These are phyloP conservation scores for Magnolia changhungtana DNA, from an alignment of 164 flowering plant species.

Conservation along the genomic window DNA sequence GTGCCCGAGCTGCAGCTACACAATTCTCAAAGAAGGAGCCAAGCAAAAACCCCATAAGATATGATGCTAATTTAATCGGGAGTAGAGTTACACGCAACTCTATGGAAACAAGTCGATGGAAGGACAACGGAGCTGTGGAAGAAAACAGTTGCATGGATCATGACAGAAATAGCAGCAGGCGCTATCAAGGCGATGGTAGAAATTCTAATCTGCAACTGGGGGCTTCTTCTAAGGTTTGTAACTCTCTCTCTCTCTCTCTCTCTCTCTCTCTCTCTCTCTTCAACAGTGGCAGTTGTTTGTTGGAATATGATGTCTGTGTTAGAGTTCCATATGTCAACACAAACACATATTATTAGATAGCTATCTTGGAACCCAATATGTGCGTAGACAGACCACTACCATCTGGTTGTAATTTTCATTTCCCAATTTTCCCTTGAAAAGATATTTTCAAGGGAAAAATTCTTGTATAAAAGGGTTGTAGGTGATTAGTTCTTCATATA, in stretches of 20 bases:
- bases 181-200: background rate
- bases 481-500: background rate
- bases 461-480: background rate
- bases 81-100: slow-evolving; percentile 2
- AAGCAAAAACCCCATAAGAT: background rate
- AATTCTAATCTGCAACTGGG: slow-evolving; percentile 7
- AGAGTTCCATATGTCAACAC: no score
- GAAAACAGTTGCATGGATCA: background rate
- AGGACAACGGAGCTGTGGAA: slow-evolving; percentile 4
- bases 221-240: slow-evolving; percentile 18
- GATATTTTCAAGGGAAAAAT: background rate
- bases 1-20: slow-evolving; percentile 79
- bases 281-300: no score
- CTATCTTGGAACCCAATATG: background rate
- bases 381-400: background rate
- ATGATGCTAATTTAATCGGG: background rate
- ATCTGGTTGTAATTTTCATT: background rate
- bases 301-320: no score
- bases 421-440: background rate
- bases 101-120: slow-evolving; percentile 16
- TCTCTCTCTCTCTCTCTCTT: no score
- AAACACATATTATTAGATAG: no score
- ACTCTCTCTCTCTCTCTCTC: background rate
- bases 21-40: slow-evolving; percentile 60
- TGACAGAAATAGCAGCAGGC: background rate